Base-by-base conservation (phyloP, 345 rosid species). In the Rhodamnia argentea region DNA sequence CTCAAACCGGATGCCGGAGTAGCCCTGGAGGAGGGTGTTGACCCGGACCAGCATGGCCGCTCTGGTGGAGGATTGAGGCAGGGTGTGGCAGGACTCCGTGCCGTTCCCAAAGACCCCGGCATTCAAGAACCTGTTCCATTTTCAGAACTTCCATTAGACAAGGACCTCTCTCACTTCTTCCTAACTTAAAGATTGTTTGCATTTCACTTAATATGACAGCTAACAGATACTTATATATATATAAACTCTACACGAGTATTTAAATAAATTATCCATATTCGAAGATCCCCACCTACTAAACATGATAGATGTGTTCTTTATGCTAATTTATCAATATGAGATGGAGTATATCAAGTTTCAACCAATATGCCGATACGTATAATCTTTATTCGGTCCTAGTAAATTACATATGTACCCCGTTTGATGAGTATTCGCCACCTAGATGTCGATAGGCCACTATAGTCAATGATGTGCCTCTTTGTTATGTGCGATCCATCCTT, bases 11-110 rank as follows among this genome's bases (percentile, higher is more conserved):
- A 89, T 89, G 86, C 90, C 90, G 8, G 90, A 89, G 88, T 85
- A 89, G 10, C 90, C 90, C 64, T 87, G 90, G 83, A 89, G 90
- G 74, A 89, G 90, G 50, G 90, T 87, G 88, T 89, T 89, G 88
- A 89, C 81, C 64, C 90, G 87, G 82, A 89, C 90, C 42, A 89
- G 82, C 89, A 89, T 89, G 47, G 89, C 90, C 20, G 90, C 90
- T 20, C 89, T 82, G 24, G 90, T 89, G 27, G 87, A 85, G 12
- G 90, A 24, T 24, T 85, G 89, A 14, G 90, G 86, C 87, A 89
- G 59, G 27, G 88, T 89, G 78, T 89, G 90, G 87, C 87, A 59
- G 0, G 90, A 76, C n/a, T 87, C 90, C 8, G 85, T 82, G 75
- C 88, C 88, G 4, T 86, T 84, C 24, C 90, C 90, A 13, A 89